These are phyloP conservation scores for Henckelia pumila DNA, from an alignment of 257 asterid species.

Conservation along the genomic window DNA sequence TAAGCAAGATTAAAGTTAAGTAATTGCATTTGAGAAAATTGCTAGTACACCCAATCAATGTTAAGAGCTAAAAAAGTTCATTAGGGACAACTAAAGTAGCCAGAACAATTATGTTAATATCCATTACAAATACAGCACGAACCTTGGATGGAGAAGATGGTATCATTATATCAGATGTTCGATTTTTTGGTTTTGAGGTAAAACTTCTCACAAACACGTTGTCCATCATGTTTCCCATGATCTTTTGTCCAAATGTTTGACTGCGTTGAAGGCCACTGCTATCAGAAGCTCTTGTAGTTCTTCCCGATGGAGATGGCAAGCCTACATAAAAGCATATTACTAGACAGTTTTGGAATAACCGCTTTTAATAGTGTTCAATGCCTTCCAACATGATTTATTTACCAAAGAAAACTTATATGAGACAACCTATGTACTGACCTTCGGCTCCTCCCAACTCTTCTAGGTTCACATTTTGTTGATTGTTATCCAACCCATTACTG, in stretches of 20 bases:
- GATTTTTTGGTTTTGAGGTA: conserved; percentile 67
- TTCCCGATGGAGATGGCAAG: conserved; percentile 82
- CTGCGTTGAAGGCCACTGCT: conserved; percentile 62
- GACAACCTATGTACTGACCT: conserved; percentile 47
- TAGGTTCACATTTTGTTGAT: conserved; percentile 45
- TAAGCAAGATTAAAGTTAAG: conserved; percentile 10
- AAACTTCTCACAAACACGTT: conserved; percentile 75
- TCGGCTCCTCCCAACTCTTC: conserved; percentile 72
- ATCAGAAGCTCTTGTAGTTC: conserved; percentile 45
- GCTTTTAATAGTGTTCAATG: not conserved
- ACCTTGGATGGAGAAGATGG: conserved; percentile 92
- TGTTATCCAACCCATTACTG: conserved; percentile 41
- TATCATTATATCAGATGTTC: conserved; percentile 43
- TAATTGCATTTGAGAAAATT: not conserved
- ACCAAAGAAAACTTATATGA: too few relatives aligned
- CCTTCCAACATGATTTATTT: conserved; percentile 11
- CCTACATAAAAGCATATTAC: conserved; percentile 43
- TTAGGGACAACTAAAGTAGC: conserved; percentile 15
- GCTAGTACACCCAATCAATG: conserved; percentile 3
- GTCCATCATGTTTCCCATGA: conserved; percentile 97
- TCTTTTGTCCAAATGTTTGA: conserved; percentile 92
- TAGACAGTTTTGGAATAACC: not conserved
- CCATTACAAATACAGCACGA: conserved; percentile 19
- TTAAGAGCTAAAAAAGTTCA: not conserved
- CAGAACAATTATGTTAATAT: conserved; percentile 11